A percentile compares a stretch with the other conserved stretches of the same genome.
These are phyloP conservation scores for Roridomyces roridus DNA, from an alignment of 768 basidiomycete species.

Conservation along the genomic window DNA sequence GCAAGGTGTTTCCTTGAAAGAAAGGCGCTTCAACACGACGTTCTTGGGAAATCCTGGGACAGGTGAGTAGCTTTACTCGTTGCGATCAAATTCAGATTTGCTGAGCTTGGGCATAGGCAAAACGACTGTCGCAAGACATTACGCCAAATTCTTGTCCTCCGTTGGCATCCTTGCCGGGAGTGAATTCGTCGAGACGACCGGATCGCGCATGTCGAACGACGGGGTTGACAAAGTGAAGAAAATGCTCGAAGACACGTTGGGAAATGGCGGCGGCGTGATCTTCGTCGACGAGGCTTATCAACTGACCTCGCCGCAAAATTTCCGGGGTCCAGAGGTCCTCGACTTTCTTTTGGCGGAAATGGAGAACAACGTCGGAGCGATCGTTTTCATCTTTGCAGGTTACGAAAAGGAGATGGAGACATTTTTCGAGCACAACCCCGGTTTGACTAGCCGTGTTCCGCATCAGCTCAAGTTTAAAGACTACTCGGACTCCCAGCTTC, in stretches of 20 bases:
- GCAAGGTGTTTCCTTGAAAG: constrained; percentile 56
- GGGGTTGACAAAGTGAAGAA: constrained; percentile 61
- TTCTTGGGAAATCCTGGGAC: constrained; percentile 79
- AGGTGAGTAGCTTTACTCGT: constrained; percentile 45
- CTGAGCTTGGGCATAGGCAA: constrained; percentile 65
- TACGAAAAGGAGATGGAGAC: constrained; percentile 77
- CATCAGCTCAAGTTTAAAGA: constrained; percentile 63
- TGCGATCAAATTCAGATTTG: not conserved
- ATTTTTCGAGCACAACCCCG: constrained; percentile 80
- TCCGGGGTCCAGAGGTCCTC: constrained; percentile 60
- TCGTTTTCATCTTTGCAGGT: constrained; percentile 75
- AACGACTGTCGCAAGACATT: constrained; percentile 71
- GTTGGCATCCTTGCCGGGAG: constrained; percentile 58
- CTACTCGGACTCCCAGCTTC: constrained; percentile 62
- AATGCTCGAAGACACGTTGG: constrained; percentile 50
- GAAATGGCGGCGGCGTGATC: constrained; percentile 65
- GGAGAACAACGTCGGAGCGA: constrained; percentile 67
- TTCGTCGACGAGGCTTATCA: constrained; percentile 81
- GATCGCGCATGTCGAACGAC: constrained; percentile 61
- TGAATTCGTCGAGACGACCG: constrained; percentile 67
- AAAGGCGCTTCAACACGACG: constrained; percentile 65
- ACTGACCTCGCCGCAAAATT: constrained; percentile 54
- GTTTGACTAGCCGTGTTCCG: constrained; percentile 71
- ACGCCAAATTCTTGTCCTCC: constrained; percentile 66
- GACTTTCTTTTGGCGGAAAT: constrained; percentile 77